Evolutionary conservation across 306 rosid genomes (phyloP).

Genomic region (Elaeagnus macrophylla): DNA sequence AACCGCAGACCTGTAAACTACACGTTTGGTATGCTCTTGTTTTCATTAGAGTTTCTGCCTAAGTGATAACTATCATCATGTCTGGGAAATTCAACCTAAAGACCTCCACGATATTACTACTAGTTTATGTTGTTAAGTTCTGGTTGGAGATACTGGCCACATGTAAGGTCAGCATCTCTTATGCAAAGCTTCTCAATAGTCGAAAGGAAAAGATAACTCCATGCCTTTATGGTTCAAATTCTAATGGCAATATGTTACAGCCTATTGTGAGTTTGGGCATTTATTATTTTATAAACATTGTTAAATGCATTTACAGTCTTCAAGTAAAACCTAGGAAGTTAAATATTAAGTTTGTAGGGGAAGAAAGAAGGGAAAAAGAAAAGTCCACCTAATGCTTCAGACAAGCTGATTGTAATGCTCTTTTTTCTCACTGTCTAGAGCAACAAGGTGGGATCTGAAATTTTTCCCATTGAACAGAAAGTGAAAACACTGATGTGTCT

Average conservation of each 20-base stretch:
- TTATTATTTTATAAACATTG: not conserved
- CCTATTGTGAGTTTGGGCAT: not conserved
- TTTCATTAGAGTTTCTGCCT: not conserved
- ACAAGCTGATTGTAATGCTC: not conserved
- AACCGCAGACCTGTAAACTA: conserved; percentile 49
- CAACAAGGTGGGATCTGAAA: no score
- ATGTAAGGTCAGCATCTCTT: not conserved
- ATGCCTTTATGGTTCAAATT: not conserved
- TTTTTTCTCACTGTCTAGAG: not conserved
- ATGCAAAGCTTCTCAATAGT: not conserved
- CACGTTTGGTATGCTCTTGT: conserved; percentile 46
- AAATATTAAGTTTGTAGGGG: not conserved
- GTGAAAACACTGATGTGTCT: no score
- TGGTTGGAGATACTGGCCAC: not conserved
- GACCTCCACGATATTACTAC: not conserved
- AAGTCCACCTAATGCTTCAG: not conserved
- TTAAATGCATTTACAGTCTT: no score
- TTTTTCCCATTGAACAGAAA: no score
- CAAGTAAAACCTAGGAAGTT: no score
- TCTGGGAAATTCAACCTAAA: not conserved
- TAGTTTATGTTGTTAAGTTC: not conserved
- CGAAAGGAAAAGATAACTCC: not conserved
- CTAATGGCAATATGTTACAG: not conserved
- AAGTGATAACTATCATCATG: not conserved
- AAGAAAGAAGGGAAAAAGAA: not conserved